Conservation (phyloP, 2,329 filamentous ascomycete genomes). For the Acrodontium crateriforme region DNA sequence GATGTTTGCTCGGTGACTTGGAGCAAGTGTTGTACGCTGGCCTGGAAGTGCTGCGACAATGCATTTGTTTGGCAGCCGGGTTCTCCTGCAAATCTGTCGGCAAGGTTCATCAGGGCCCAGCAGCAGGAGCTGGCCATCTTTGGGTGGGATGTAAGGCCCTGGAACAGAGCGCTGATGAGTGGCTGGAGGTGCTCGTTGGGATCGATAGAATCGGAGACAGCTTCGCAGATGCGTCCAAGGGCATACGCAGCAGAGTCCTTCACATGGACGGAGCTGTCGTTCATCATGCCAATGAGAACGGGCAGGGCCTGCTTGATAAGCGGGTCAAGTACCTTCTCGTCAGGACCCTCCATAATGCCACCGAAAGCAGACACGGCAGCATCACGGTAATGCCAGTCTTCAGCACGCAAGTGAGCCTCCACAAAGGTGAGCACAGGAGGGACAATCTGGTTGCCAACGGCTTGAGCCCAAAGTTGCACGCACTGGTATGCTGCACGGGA, state of each 20-base stretch:
- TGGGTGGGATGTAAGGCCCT: conserved; percentile 73
- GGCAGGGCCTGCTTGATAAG: conserved; percentile 92
- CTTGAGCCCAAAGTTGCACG: conserved; percentile 86
- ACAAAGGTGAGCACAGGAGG: conserved; percentile 80
- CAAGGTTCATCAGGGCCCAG: conserved; percentile 97
- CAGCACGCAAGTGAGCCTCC: conserved; percentile 73
- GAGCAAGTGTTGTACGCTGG: conserved; percentile 75
- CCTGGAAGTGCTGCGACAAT: conserved; percentile 82
- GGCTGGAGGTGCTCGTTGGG: conserved; percentile 67
- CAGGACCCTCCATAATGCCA: conserved; percentile 96
- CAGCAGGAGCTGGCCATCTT: conserved; percentile 99
- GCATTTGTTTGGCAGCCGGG: conserved; percentile 65
- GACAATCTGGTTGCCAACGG: conserved; percentile 73
- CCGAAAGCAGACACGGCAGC: conserved; percentile 95
- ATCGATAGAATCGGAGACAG: conserved; percentile 83
- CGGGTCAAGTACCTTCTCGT: conserved; percentile 80
- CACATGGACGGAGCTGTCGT: conserved; percentile 77
- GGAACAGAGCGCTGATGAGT: conserved; percentile 78
- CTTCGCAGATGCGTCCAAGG: conserved; percentile 88
- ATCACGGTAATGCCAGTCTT: conserved; percentile 91
- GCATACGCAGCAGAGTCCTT: conserved; percentile 94
- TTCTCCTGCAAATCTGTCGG: conserved; percentile 86
- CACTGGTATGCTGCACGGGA: conserved; percentile 93
- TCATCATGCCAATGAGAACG: conserved; percentile 84
- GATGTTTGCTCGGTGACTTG: conserved; percentile 75